Conservation (phyloP, 495 filamentous ascomycete genomes). For the Oidiodendron maius region DNA sequence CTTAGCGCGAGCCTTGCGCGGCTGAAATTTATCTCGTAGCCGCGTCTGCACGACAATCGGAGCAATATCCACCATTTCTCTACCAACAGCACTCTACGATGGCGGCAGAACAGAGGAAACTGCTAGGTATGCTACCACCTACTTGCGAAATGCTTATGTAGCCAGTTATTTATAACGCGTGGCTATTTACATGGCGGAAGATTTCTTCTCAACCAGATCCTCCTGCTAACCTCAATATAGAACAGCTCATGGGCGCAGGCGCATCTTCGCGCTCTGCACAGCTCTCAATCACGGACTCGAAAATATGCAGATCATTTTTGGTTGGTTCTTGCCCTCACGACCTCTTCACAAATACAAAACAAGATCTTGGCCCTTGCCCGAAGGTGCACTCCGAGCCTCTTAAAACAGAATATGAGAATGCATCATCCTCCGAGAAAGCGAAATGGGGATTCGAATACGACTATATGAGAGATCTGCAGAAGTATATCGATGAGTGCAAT, state of each 20-base stretch:
- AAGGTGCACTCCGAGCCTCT: conserved; percentile 86
- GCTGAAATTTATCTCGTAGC: neutral
- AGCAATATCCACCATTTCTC: conserved; percentile 4
- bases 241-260: conserved; percentile 76
- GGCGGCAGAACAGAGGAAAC: conserved; percentile 93
- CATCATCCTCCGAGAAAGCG: conserved; percentile 58
- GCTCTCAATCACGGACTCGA: conserved; percentile 83
- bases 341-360: conserved; percentile 99
- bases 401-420: conserved; percentile 78
- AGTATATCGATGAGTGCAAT: conserved; percentile 96
- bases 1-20: conserved; percentile 3
- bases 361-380: conserved; percentile 88
- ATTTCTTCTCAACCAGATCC: no score
- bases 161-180: no score
- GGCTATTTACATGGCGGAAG: no score
- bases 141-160: no score
- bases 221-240: conserved; percentile 31
- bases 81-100: conserved; percentile 39
- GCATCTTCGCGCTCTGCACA: conserved; percentile 66
- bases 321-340: conserved; percentile 95
- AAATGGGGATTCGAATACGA: conserved; percentile 92
- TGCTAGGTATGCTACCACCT: conserved; percentile 58
- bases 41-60: conserved; percentile 12
- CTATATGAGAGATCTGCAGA: conserved; percentile 91
- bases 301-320: conserved; percentile 92